Percentiles rank a stretch among this genome's conserved stretches.
These are phyloP conservation scores for Crithidia brevicula DNA, from an alignment of 208 protist species.

Conservation along the genomic window DNA sequence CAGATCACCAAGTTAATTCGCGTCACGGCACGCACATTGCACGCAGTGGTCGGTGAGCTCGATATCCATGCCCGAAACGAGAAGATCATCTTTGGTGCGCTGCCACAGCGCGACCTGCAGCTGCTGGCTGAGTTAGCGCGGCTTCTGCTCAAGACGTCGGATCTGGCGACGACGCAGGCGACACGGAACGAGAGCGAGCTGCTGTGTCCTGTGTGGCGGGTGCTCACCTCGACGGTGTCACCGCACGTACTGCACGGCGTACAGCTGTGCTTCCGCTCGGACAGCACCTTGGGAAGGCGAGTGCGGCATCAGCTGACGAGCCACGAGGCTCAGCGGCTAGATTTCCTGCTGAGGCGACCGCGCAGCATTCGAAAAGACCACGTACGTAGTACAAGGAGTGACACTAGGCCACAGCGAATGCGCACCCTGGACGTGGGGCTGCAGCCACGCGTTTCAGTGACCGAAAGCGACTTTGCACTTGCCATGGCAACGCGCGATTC, in stretches of 20 bases:
- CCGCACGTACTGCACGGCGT: constrained; percentile 23
- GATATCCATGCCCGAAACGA: constrained; percentile 27
- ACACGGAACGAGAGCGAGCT: not conserved
- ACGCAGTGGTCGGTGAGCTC: constrained; percentile 18
- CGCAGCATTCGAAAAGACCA: not conserved
- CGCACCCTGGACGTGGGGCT: not conserved
- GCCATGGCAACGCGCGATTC: constrained; percentile 10
- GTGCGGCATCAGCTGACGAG: constrained; percentile 39
- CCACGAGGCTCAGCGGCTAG: constrained; percentile 37
- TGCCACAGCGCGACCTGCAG: constrained; percentile 20
- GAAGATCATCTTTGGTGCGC: constrained; percentile 27
- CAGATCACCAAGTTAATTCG: not conserved
- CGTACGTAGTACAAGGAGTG: no score
- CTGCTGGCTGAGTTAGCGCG: constrained; percentile 23
- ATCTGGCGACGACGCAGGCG: constrained; percentile 8
- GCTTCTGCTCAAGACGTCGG: constrained; percentile 14
- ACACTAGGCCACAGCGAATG: not conserved
- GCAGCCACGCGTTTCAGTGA: not conserved
- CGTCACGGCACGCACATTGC: constrained; percentile 11
- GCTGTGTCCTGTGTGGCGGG: constrained; percentile 19
- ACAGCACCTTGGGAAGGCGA: constrained; percentile 43
- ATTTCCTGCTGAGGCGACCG: constrained; percentile 12
- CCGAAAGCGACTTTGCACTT: constrained; percentile 14
- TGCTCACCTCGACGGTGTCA: constrained; percentile 16
- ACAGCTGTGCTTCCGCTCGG: constrained; percentile 35